Base-by-base conservation (phyloP, 2,329 filamentous ascomycete genomes). In the Diplodia intermedia region DNA sequence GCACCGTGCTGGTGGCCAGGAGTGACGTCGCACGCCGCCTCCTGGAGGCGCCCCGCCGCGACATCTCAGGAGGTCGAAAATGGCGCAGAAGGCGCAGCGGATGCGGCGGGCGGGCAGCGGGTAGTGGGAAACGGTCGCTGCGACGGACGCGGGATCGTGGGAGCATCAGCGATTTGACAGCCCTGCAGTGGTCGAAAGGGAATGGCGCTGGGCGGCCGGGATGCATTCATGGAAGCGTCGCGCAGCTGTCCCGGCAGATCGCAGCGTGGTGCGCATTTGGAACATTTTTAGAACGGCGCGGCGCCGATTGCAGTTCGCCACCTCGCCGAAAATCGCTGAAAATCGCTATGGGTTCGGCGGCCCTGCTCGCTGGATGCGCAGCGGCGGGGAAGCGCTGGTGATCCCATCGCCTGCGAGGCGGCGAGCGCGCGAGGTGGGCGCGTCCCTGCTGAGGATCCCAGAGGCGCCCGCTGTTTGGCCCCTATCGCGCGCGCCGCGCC, bases 221-320 rank as follows among this genome's bases (percentile, higher is more conserved):
- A 63, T 23, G 60, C 38, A 12, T 43, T 15, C 55, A 43, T n/a
- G 36, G 55, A 53, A 52, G 60, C 60, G 38, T 53, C 60, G n/a
- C 57, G 43, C 57, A 62, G 57, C 60, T 63, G 38, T 50, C 43
- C 60, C 60, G 60, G 60, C 60, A 63, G 60, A 63, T 63, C 60
- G 43, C 60, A 29, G 29, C 29, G 60, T 20, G 56, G 38, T 61
- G 56, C 56, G 49, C 49, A 49, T 61, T 60, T 61, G 31, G 56
- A 61, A 61, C 56, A 63, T 63, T 63, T 63, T 63, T 63, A 63
- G 60, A 63, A 63, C 60, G 60, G 47, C 31, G 47, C 60, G 60
- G 60, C 29, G 60, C 60, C 60, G 60, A 63, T 63, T 63, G 60
- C 60, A 63, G 60, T 38, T 63, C 60, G 60, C 60, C 60, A 63